These are phyloP conservation scores for Thelonectria discophora DNA, from an alignment of 2,329 filamentous ascomycete species.

Conservation along the genomic window DNA sequence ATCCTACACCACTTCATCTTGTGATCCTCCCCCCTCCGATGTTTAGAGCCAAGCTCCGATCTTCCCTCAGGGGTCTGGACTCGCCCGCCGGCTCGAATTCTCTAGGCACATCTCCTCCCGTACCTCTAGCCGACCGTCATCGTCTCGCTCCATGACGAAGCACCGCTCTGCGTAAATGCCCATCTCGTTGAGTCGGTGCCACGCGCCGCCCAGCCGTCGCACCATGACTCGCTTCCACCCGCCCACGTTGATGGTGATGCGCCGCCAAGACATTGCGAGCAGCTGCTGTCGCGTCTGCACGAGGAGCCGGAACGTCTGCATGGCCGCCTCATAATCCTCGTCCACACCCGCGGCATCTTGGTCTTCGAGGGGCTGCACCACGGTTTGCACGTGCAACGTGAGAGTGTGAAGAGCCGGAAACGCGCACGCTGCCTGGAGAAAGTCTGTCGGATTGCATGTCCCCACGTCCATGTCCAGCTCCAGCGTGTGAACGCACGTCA, in stretches of 20 bases:
- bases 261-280: constrained; percentile 46
- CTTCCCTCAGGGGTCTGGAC: constrained; percentile 31
- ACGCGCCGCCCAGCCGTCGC: constrained; percentile 52
- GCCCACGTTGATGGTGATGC: constrained; percentile 57
- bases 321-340: constrained; percentile 49
- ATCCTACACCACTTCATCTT: neutral
- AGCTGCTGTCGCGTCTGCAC: constrained; percentile 40
- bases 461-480: constrained; percentile 59
- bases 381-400: constrained; percentile 56
- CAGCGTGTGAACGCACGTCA: constrained; percentile 50
- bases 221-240: constrained; percentile 58
- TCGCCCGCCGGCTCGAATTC: constrained; percentile 38
- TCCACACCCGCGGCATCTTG: constrained; percentile 43
- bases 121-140: constrained; percentile 32
- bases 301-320: constrained; percentile 48
- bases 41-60: neutral
- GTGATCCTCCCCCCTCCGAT: neutral
- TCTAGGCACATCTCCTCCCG: constrained; percentile 44
- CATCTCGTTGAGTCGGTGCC: constrained; percentile 51
- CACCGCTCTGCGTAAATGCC: constrained; percentile 59
- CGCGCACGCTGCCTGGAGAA: constrained; percentile 50
- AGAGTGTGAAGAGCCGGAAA: constrained; percentile 54
- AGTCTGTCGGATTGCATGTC: constrained; percentile 46
- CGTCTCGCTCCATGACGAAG: constrained; percentile 52
- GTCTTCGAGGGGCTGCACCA: constrained; percentile 46